phyloP scores from a whole-genome alignment of 1,139 yeast species.

The Kodamaea ohmeri region DNA sequence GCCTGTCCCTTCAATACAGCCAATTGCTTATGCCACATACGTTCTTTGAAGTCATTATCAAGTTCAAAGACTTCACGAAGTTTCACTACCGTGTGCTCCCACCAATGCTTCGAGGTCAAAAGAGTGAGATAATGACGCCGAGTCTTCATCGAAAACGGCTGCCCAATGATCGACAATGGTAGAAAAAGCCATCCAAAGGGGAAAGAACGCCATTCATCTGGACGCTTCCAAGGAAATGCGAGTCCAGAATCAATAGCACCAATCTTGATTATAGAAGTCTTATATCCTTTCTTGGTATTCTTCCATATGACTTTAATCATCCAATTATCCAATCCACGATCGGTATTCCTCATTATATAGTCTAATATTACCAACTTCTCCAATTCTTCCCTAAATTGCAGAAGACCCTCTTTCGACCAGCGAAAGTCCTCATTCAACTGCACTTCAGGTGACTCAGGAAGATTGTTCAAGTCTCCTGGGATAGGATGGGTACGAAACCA shows the following conservation, averaged over 20 bases:
- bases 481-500: conserved; percentile 58
- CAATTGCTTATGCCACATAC: conserved; percentile 69
- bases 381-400: conserved; percentile 58
- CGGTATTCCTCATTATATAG: conserved; percentile 73
- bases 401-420: conserved; percentile 54
- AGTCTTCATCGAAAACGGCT: conserved; percentile 60
- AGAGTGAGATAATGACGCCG: conserved; percentile 58
- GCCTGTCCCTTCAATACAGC: conserved; percentile 79
- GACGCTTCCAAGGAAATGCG: conserved; percentile 81
- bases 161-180: conserved; percentile 63
- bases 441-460: conserved; percentile 22
- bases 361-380: conserved; percentile 71
- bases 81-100: conserved; percentile 57
- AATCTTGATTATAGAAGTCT: conserved; percentile 44
- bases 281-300: conserved; percentile 8
- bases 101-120: conserved; percentile 63
- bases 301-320: conserved; percentile 63
- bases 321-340: conserved; percentile 76
- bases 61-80: conserved; percentile 48
- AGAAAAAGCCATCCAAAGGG: conserved; percentile 79
- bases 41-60: conserved; percentile 60
- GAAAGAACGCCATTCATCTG: conserved; percentile 78
- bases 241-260: conserved; percentile 80
- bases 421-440: conserved; percentile 29
- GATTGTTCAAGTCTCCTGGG: conserved; percentile 33